phyloP scores from a whole-genome alignment of 495 filamentous ascomycete genomes.

The Poronia punctata region DNA sequence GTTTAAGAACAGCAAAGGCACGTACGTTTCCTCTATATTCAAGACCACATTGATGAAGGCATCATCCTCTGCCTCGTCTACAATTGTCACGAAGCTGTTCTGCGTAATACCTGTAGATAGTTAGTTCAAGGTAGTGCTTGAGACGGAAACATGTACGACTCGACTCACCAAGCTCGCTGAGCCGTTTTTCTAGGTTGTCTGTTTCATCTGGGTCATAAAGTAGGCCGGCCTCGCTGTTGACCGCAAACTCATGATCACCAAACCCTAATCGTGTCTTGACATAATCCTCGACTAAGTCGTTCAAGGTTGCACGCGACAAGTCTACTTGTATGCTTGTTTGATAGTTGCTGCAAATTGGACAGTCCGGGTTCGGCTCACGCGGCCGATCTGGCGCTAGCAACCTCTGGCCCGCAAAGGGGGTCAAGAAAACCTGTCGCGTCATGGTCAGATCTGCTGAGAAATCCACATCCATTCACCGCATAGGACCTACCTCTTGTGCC shows the following conservation, averaged over 20 bases:
- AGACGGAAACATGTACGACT: background rate
- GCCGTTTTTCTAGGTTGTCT: conserved; percentile 73
- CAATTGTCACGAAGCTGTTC: conserved; percentile 74
- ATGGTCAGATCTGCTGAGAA: conserved; percentile 18
- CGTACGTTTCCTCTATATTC: conserved; percentile 47
- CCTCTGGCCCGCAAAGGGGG: conserved; percentile 69
- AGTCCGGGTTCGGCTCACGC: conserved; percentile 68
- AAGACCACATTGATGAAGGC: conserved; percentile 80
- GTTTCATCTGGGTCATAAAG: conserved; percentile 86
- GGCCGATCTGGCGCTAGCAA: conserved; percentile 67
- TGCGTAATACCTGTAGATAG: conserved; percentile 43
- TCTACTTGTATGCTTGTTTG: conserved; percentile 62
- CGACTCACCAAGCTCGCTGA: conserved; percentile 65
- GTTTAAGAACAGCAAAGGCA: conserved; percentile 3
- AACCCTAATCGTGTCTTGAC: conserved; percentile 67
- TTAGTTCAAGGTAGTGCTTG: conserved; percentile 17
- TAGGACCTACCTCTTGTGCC: conserved; percentile 41
- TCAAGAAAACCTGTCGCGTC: conserved; percentile 62
- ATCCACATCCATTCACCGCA: too few relatives aligned
- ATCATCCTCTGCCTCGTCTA: conserved; percentile 77
- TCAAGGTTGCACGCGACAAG: conserved; percentile 65
- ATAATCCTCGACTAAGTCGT: conserved; percentile 71
- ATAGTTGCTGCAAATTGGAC: conserved; percentile 72
- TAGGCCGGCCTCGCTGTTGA: conserved; percentile 63
- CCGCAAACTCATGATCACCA: conserved; percentile 66